Conservation (phyloP, 805 yeast genomes). For the Komagataella pastoris region DNA sequence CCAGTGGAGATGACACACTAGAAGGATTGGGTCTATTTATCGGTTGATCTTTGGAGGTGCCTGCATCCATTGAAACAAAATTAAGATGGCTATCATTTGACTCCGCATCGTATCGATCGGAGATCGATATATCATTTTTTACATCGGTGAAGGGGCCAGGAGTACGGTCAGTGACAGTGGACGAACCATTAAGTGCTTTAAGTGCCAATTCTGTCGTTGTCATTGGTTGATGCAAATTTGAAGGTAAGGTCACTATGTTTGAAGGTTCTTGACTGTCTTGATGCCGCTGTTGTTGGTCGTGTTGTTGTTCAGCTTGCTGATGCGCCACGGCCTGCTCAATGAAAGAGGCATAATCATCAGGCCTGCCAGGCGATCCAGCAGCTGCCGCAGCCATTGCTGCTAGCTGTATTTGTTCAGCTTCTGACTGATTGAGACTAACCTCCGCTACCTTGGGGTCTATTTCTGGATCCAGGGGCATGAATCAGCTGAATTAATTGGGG, state of each 20-base stretch:
- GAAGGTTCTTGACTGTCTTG: neutral
- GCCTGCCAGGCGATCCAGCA: neutral
- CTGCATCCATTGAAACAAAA: neutral
- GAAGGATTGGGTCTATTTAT: neutral
- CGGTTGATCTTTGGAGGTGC: neutral
- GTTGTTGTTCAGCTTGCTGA: neutral
- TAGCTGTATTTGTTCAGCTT: neutral
- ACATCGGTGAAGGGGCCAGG: neutral
- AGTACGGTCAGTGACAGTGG: neutral
- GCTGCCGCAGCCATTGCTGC: neutral
- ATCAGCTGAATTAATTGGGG: neutral
- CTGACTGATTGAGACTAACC: neutral
- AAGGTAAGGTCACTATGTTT: neutral
- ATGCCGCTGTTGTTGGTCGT: neutral
- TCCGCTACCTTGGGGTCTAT: neutral
- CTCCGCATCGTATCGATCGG: neutral
- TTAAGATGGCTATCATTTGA: neutral
- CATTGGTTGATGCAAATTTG: neutral
- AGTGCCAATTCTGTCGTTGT: neutral
- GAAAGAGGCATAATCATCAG: neutral
- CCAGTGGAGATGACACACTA: neutral
- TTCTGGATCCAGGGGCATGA: neutral
- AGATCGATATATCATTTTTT: neutral
- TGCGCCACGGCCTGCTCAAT: neutral
- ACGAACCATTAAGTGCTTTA: neutral